A percentile compares a stretch with the other conserved stretches of the same genome.
These are phyloP conservation scores for Vitellaria paradoxa DNA, from an alignment of 179 eudicot species.

Conservation along the genomic window DNA sequence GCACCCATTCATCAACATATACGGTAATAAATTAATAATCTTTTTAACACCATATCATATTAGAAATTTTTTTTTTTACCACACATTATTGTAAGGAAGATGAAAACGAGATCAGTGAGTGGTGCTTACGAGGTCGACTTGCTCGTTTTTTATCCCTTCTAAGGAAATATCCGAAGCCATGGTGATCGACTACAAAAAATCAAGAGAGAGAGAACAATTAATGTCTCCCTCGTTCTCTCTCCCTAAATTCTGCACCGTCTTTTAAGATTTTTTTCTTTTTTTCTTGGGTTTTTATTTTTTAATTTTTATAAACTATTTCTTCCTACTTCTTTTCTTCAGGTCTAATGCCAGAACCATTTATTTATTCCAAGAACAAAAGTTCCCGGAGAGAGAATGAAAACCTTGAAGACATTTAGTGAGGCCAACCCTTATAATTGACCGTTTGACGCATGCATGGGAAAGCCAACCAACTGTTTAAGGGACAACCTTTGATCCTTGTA, in stretches of 20 bases:
- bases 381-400: not conserved
- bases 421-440: not conserved
- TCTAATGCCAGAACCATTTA: not conserved
- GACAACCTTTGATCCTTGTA: not conserved
- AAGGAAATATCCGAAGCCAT: conserved; percentile 44
- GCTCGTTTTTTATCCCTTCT: conserved; percentile 54
- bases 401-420: not conserved
- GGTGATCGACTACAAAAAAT: not conserved
- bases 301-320: not conserved
- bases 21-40: too few species aligned
- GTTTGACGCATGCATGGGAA: not conserved
- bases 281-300: too few species aligned
- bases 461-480: not conserved
- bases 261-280: too few species aligned
- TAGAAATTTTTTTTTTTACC: too few species aligned
- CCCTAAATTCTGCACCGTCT: not conserved
- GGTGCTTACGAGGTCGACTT: conserved; percentile 52
- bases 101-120: not conserved
- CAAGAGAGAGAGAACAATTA: conserved; percentile 21
- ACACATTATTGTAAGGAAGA: too few species aligned
- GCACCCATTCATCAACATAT: conserved; percentile 1
- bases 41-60: too few species aligned
- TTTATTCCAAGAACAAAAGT: too few species aligned
- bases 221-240: conserved; percentile 22
- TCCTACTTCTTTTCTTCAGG: not conserved